Percentiles rank a stretch among this genome's conserved stretches.
These are phyloP conservation scores for Penicillium sp. DNA, from an alignment of 2,329 filamentous ascomycete genomes.

Conservation along the genomic window DNA sequence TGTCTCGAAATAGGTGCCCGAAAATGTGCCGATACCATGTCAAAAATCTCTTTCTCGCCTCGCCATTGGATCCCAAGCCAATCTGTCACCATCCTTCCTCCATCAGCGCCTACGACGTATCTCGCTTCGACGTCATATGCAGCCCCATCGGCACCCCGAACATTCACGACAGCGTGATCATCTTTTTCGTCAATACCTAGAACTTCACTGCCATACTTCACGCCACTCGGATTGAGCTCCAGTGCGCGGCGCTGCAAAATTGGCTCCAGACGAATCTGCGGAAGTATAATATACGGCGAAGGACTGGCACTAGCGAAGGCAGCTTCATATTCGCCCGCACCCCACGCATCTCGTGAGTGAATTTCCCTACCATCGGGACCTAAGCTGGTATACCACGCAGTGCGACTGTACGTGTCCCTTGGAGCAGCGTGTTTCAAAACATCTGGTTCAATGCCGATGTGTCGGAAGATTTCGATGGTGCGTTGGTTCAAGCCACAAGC, in stretches of 20 bases:
- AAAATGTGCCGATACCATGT: slow-evolving; percentile 21
- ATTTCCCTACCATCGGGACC: background rate
- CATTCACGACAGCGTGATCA: background rate
- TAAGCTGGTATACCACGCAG: background rate
- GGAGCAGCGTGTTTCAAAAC: slow-evolving; percentile 4
- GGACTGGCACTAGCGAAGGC: slow-evolving; percentile 19
- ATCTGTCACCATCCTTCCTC: slow-evolving; percentile 31
- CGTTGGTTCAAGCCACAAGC: slow-evolving; percentile 34
- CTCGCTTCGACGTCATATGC: slow-evolving; percentile 17
- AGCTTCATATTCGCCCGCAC: background rate
- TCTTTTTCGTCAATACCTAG: background rate
- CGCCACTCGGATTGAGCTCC: slow-evolving; percentile 30
- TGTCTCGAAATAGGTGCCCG: slow-evolving; percentile 35
- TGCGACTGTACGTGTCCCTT: background rate
- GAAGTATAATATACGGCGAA: slow-evolving; percentile 29
- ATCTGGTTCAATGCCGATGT: slow-evolving; percentile 33
- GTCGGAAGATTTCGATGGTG: slow-evolving; percentile 22
- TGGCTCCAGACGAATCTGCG: slow-evolving; percentile 40
- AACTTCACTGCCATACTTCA: slow-evolving; percentile 31
- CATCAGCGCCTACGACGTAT: slow-evolving; percentile 37
- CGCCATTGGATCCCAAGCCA: slow-evolving; percentile 30
- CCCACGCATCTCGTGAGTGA: background rate
- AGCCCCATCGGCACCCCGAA: background rate
- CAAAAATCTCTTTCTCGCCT: slow-evolving; percentile 33
- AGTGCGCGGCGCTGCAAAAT: slow-evolving; percentile 30